Conservation (phyloP, 306 rosid species). For the Gastrolobium bilobum region DNA sequence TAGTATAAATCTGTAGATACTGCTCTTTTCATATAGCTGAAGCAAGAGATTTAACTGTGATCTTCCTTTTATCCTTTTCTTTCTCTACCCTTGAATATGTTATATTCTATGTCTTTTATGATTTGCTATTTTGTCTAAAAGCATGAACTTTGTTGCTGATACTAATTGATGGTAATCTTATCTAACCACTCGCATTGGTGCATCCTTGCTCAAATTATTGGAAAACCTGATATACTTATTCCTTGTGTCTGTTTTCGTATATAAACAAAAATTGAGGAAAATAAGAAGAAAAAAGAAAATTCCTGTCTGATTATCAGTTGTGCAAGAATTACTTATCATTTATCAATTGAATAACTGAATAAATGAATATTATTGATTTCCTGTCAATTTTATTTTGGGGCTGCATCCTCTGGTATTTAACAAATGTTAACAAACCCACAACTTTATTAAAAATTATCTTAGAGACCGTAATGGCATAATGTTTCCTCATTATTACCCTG, state of each 20-base stretch:
- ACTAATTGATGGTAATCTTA: background rate
- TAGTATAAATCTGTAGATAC: background rate
- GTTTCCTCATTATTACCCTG: slow-evolving; percentile 30
- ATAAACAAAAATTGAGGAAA: background rate
- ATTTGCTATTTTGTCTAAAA: background rate
- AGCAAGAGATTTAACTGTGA: slow-evolving; percentile 22
- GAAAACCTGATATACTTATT: background rate
- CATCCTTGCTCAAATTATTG: background rate
- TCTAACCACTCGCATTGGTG: background rate
- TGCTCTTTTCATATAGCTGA: background rate
- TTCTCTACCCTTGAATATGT: background rate
- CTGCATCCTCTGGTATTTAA: slow-evolving; percentile 3
- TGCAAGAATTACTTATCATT: background rate
- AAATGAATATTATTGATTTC: background rate
- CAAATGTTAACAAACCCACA: background rate
- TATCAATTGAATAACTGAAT: slow-evolving; percentile 1
- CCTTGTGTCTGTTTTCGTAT: background rate
- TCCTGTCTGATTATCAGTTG: slow-evolving; percentile 11
- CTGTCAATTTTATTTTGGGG: slow-evolving; percentile 29
- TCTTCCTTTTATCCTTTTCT: background rate
- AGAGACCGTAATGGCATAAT: slow-evolving; percentile 19
- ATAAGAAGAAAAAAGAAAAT: background rate
- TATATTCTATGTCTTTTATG: background rate
- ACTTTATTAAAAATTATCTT: background rate
- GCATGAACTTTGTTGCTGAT: background rate